Evolutionary conservation across 257 asterid species (phyloP).

Genomic region (Solanum lycopersicoides): DNA sequence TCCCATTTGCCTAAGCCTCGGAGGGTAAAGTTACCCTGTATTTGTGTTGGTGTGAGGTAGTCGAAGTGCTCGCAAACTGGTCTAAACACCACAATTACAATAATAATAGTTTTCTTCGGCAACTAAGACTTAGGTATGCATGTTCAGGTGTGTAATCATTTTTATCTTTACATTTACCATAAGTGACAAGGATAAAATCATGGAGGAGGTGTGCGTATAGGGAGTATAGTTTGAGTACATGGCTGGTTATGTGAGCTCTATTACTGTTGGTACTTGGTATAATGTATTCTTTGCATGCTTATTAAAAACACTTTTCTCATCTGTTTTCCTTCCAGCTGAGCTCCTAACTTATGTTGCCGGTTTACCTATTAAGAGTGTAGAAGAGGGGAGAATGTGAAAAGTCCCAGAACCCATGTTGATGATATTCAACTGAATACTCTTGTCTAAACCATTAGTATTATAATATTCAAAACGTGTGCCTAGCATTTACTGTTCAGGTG

Average conservation of each 20-base stretch:
- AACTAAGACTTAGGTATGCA: not conserved
- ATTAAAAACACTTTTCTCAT: not conserved
- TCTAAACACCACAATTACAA: not conserved
- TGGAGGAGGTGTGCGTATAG: not conserved
- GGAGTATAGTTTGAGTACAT: not conserved
- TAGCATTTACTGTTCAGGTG: not conserved
- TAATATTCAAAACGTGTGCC: not conserved
- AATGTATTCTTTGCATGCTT: not conserved
- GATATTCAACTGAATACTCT: not conserved
- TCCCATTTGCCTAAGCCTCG: not conserved
- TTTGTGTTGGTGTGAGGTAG: not conserved
- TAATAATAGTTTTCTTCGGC: not conserved
- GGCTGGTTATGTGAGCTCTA: not conserved
- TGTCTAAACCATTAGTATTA: not conserved
- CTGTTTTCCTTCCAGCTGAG: not conserved
- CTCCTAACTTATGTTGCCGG: not conserved
- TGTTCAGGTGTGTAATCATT: not conserved
- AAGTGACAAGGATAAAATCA: not conserved
- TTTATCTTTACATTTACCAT: not conserved
- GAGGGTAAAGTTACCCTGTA: not conserved
- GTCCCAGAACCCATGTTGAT: not conserved
- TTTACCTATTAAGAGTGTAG: not conserved
- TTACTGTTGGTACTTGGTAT: not conserved
- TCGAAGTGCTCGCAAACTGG: not conserved
- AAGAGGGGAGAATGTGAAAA: not conserved